Conservation (phyloP, 78 protist species). For the Dictyostelium intermedium region DNA sequence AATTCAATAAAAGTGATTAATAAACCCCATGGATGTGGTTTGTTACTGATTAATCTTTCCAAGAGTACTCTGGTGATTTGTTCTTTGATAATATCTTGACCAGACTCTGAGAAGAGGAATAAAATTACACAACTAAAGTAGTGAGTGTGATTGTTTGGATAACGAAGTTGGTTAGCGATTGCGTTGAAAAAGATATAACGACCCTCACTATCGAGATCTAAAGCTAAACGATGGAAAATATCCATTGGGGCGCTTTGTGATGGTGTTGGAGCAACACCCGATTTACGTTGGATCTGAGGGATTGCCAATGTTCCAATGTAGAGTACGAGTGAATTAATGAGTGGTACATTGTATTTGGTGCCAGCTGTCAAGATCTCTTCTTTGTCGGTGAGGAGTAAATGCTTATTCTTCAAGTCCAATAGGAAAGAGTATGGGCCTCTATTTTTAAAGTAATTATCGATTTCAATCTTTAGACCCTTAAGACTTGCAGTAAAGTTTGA, state of each 20-base stretch:
- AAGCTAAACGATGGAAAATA: conserved; percentile 83
- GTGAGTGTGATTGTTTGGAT: conserved; percentile 98
- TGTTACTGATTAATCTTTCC: conserved; percentile 96
- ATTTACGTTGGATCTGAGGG: conserved; percentile 77
- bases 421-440: conserved; percentile 81
- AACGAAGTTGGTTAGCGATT: conserved; percentile 98
- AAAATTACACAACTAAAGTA: conserved; percentile 97
- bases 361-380: conserved; percentile 54
- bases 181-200: conserved; percentile 95
- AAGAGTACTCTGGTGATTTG: conserved; percentile 96
- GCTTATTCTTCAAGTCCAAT: conserved; percentile 48
- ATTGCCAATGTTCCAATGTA: conserved; percentile 86
- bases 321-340: conserved; percentile 96
- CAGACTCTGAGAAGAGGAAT: conserved; percentile 87
- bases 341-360: conserved; percentile 87
- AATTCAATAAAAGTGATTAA: conserved; percentile 97
- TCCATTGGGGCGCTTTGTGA: conserved; percentile 88
- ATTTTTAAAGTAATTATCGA: conserved; percentile 84
- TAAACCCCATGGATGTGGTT: conserved; percentile 99
- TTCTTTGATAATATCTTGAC: conserved; percentile 89
- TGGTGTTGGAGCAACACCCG: neutral
- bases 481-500: conserved; percentile 80
- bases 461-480: conserved; percentile 45
- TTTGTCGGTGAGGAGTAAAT: conserved; percentile 55
- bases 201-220: conserved; percentile 95